Percentiles rank a stretch among this genome's conserved stretches.
phyloP scores from a whole-genome alignment of 768 basidiomycete species.

The Asterophora parasitica region DNA sequence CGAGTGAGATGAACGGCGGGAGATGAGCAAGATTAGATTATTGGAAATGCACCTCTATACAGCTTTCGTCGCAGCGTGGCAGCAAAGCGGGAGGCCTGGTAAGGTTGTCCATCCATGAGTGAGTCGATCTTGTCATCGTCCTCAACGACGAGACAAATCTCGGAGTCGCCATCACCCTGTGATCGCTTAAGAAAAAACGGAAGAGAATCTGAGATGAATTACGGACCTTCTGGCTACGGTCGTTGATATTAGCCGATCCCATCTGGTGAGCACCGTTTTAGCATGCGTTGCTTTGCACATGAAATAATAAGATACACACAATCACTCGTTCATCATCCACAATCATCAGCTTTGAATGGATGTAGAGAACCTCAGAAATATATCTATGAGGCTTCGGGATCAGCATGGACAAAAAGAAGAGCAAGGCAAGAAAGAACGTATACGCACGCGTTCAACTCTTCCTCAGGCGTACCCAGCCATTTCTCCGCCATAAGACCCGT shows the following conservation, averaged over 20 bases:
- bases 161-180: slow-evolving; percentile 90
- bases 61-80: slow-evolving; percentile 77
- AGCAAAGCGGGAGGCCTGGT: slow-evolving; percentile 75
- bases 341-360: slow-evolving; percentile 90
- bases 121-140: slow-evolving; percentile 74
- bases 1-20: slow-evolving; percentile 3
- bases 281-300: neutral
- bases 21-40: neutral
- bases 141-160: slow-evolving; percentile 90
- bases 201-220: neutral
- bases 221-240: slow-evolving; percentile 71
- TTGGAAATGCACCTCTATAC: slow-evolving; percentile 57
- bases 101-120: slow-evolving; percentile 74
- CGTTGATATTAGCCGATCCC: slow-evolving; percentile 92
- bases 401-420: slow-evolving; percentile 12
- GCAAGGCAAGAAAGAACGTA: slow-evolving; percentile 8
- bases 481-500: slow-evolving; percentile 66
- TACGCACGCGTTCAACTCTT: slow-evolving; percentile 76
- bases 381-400: slow-evolving; percentile 41
- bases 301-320: slow-evolving; percentile 37
- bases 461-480: slow-evolving; percentile 81
- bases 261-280: slow-evolving; percentile 43
- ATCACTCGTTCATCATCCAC: slow-evolving; percentile 90
- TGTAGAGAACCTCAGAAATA: slow-evolving; percentile 76
- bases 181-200: neutral